Base-by-base conservation (phyloP, 495 filamentous ascomycete species). In the Neurospora pannonica region DNA sequence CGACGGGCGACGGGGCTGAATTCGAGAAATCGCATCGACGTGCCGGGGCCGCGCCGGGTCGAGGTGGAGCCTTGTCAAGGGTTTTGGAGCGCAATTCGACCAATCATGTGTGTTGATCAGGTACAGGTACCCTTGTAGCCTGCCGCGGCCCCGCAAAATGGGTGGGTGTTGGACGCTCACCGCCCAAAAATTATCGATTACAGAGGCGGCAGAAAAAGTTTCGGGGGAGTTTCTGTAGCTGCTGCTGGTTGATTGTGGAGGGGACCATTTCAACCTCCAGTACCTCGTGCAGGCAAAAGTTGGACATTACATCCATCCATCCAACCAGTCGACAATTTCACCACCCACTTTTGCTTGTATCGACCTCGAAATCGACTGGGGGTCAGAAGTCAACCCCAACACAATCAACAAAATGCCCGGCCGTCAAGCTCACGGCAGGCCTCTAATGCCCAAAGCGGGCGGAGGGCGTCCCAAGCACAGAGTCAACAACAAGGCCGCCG, bases 361-460 rank as follows among this genome's bases (percentile, higher is more conserved):
- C 71, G 62, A 60, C 71, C 37, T n/a, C 24, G 5, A 73, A 38
- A 6, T 62, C 34, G 9, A 21, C 21, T 71, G n/a, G n/a, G n/a
- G n/a, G n/a, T n/a, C n/a, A n/a, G n/a, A n/a, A n/a, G n/a, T 15
- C 34, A 28, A 17, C 4, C 24, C 34, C n/a, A n/a, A n/a, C n/a
- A n/a, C 1, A 40, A 71, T 10, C 6, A 34, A 10, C 81, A 84
- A 74, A 72, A 94, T 94, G 92, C 89, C 92, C 76, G 90, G 91
- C 82, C 85, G 88, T 73, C 90, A 91, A 84, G 86, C 91, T 31
- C 87, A 93, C 82, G 87, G 86, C 38, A 75, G 83, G 73, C 76
- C 85, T 38, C 76, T 86, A 54, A 84, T 78, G 83, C 82, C 76
- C 72, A 83, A 79, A 79, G 76, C 81, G 1, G 76, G 74, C 74